Base-by-base conservation (phyloP, 805 yeast genomes). In the Priceomyces haplophilus region DNA sequence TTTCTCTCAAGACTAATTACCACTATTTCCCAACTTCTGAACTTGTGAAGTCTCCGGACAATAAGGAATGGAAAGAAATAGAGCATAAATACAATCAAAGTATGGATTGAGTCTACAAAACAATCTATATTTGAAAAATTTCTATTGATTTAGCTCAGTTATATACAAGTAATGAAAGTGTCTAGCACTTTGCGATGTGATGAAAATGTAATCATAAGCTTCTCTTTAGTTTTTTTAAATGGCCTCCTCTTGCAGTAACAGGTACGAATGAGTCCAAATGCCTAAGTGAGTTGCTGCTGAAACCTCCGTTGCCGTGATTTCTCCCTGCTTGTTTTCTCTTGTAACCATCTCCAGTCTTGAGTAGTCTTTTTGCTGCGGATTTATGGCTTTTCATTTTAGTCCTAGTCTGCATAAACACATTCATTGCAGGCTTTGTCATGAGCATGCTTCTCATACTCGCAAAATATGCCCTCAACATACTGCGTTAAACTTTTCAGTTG, bases 231-330 rank as follows among this genome's bases (percentile, higher is more conserved):
- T 80, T 83, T 55, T 77, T 78, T 38, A 78, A 68, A 56, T 84
- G 88, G 18, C 77, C 73, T 7, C 76, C 78, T 51, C 54, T 71
- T 48, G 61, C 61, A 23, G 65, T 72, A 31, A 81, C 87, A 52
- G 65, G 59, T 6, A 73, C 78, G 51, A 74, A 83, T 23, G 80
- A 84, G 50, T 80, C 77, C 63, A 84, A 72, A 53, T 74, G 75
- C 46, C 78, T 69, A 55, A 85, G 65, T 19, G 77, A 72, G 40
- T 82, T 73, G 32, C 78, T 68, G 24, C 89, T 76, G 84, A 93
- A 90, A 17, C 96, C 90, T 1, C 89, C 87, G 57, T 90, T 90
- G 39, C 97, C 97, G 61, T 90, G 97, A 51, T 86, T 85, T 69
- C 96, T 79, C 8, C 96, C 95, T 16, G 95, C 85, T 53, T 81